Conservation (phyloP, 208 protist genomes). For the Trypanosomatidae sp. region DNA sequence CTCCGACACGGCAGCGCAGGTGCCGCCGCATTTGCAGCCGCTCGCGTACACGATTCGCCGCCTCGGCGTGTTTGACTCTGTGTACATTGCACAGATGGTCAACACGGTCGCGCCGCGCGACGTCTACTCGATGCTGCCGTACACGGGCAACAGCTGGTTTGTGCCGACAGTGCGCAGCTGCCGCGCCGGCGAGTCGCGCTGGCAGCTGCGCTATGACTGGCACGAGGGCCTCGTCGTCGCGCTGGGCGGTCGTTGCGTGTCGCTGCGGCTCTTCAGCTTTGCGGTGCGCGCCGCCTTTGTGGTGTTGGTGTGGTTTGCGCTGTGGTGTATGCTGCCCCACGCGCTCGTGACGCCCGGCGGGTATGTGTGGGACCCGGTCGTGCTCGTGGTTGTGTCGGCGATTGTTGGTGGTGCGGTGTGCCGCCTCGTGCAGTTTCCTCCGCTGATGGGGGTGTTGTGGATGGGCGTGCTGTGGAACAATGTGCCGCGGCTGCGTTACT, state of each 20-base stretch:
- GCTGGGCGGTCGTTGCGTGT: constrained; percentile 32
- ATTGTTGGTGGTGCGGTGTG: constrained; percentile 52
- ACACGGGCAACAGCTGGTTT: constrained; percentile 68
- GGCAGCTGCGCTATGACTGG: constrained; percentile 21
- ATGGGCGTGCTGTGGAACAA: constrained; percentile 76
- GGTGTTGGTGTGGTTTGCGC: constrained; percentile 44
- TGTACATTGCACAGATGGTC: constrained; percentile 33
- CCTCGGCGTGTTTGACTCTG: constrained; percentile 30
- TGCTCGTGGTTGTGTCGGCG: constrained; percentile 42
- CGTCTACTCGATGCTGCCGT: constrained; percentile 61
- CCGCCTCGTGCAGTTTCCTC: constrained; percentile 62
- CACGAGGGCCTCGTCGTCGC: constrained; percentile 27
- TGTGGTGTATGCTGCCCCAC: constrained; percentile 54
- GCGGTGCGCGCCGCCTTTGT: constrained; percentile 43
- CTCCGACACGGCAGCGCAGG: constrained; percentile 7
- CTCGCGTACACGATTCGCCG: constrained; percentile 33
- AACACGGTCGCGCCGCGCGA: constrained; percentile 33
- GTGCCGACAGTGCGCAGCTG: constrained; percentile 36
- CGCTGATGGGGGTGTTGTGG: constrained; percentile 66
- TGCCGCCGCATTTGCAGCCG: constrained; percentile 33
- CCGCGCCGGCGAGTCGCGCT: constrained; percentile 18
- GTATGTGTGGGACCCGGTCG: constrained; percentile 59
- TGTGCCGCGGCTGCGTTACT: constrained; percentile 38
- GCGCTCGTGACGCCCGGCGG: constrained; percentile 44
- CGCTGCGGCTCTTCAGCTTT: constrained; percentile 35